These are phyloP conservation scores for Cucurbitaria berberidis DNA, from an alignment of 2,329 filamentous ascomycete species.

Conservation along the genomic window DNA sequence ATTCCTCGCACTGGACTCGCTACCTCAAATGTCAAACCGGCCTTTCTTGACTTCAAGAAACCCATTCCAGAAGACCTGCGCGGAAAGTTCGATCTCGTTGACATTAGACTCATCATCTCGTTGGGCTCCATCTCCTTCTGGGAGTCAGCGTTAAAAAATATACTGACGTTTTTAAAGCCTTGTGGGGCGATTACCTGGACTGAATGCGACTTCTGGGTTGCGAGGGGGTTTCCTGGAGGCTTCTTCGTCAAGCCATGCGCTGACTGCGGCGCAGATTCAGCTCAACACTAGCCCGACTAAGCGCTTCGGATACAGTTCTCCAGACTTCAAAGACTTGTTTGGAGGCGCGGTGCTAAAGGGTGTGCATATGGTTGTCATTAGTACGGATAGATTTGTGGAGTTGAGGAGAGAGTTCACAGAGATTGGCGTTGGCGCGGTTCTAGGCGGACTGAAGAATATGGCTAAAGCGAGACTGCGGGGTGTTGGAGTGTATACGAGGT, in stretches of 20 bases:
- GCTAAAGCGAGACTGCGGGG: constrained; percentile 26
- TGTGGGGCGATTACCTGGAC: constrained; percentile 38
- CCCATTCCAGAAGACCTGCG: constrained; percentile 33
- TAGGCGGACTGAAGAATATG: constrained; percentile 34
- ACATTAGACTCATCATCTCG: constrained; percentile 37
- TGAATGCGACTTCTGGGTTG: constrained; percentile 36
- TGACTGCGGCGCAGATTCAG: constrained; percentile 28
- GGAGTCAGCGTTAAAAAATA: constrained; percentile 28
- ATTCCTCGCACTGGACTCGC: constrained; percentile 21
- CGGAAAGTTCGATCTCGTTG: constrained; percentile 39
- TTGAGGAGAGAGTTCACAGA: constrained; percentile 36
- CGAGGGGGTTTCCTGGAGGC: constrained; percentile 30
- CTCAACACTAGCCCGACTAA: constrained; percentile 26
- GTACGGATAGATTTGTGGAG: constrained; percentile 33
- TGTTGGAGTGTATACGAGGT: constrained; percentile 33
- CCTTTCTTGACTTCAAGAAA: constrained; percentile 33
- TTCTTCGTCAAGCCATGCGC: constrained; percentile 23
- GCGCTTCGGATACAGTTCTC: constrained; percentile 36
- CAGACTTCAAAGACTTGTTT: constrained; percentile 22
- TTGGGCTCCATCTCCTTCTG: constrained; percentile 31
- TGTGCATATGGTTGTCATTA: constrained; percentile 34
- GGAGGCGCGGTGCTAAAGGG: constrained; percentile 21
- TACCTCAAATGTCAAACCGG: constrained; percentile 33
- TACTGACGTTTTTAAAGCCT: constrained; percentile 36
- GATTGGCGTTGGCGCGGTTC: constrained; percentile 34